phyloP scores from a whole-genome alignment of 1,139 yeast genomes.

The Yamadazyma songkhlaensis region DNA sequence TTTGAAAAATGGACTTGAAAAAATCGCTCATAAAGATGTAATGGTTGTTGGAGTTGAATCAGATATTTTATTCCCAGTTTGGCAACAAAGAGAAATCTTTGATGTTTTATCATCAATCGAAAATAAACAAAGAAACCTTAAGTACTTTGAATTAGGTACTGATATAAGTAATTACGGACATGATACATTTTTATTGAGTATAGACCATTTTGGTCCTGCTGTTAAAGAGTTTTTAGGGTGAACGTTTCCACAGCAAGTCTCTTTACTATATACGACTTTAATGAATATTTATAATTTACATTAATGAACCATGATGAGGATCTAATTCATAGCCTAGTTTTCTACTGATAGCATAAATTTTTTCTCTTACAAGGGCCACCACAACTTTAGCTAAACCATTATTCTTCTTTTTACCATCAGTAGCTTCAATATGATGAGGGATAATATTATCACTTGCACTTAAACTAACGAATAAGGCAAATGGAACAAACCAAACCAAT shows the following conservation, averaged over 20 bases:
- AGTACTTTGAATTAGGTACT: conserved; percentile 71
- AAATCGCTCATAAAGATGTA: conserved; percentile 61
- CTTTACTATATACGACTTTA: conserved; percentile 2
- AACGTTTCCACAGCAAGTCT: too few relatives aligned
- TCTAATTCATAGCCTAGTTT: conserved; percentile 64
- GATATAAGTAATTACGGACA: conserved; percentile 84
- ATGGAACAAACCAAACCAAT: conserved; percentile 92
- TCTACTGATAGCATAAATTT: conserved; percentile 46
- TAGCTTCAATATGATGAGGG: conserved; percentile 54
- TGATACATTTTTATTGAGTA: conserved; percentile 79
- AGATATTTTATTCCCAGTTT: conserved; percentile 86
- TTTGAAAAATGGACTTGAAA: conserved; percentile 60
- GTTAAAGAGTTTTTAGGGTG: conserved; percentile 55
- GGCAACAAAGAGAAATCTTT: conserved; percentile 89
- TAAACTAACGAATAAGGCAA: conserved; percentile 84
- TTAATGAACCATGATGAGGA: conserved; percentile 53
- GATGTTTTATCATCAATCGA: conserved; percentile 45
- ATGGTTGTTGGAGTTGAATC: conserved; percentile 89
- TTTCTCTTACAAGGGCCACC: conserved; percentile 52
- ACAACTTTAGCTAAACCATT: conserved; percentile 54
- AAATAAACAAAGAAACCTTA: conserved; percentile 27
- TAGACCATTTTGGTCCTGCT: conserved; percentile 78
- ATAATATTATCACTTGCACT: conserved; percentile 90
- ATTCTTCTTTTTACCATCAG: conserved; percentile 31
- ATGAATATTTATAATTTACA: conserved; percentile 17